phyloP scores from a whole-genome alignment of 306 rosid species.

The Carpinus viminea region DNA sequence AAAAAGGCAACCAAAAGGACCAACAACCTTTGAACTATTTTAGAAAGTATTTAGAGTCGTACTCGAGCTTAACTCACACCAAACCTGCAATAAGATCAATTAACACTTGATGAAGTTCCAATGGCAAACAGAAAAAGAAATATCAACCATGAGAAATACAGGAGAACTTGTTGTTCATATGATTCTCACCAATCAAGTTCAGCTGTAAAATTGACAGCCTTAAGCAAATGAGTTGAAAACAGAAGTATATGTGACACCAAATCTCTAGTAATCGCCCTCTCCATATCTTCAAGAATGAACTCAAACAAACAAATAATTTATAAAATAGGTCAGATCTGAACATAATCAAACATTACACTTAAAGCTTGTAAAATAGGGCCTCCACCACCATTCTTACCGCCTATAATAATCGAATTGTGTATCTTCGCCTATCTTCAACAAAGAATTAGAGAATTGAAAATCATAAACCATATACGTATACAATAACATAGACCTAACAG shows the following conservation, averaged over 20 bases:
- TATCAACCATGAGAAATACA: not conserved
- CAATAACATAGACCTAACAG: constrained; percentile 17
- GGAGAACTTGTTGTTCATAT: constrained; percentile 17
- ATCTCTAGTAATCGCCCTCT: constrained; percentile 86
- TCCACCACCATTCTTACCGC: not conserved
- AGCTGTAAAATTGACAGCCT: constrained; percentile 83
- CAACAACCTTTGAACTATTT: too few species aligned
- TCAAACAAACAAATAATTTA: constrained; percentile 8
- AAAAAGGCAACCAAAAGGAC: too few species aligned
- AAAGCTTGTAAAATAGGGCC: not conserved
- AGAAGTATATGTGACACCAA: constrained; percentile 70
- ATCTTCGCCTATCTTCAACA: constrained; percentile 23
- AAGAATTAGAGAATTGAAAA: constrained; percentile 25
- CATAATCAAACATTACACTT: constrained; percentile 3
- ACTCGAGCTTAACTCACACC: too few species aligned
- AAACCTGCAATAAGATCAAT: too few species aligned
- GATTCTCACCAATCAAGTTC: constrained; percentile 90
- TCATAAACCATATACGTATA: constrained; percentile 20
- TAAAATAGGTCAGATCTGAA: constrained; percentile 25
- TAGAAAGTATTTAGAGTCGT: too few species aligned
- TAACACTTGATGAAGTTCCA: too few species aligned
- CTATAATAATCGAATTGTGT: not conserved
- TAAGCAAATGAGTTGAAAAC: constrained; percentile 78
- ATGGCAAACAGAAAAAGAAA: too few species aligned
- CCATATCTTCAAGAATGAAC: constrained; percentile 57